Conservation (phyloP, 108 stramenopile genomes). For the Stephanodiscus triporus region DNA sequence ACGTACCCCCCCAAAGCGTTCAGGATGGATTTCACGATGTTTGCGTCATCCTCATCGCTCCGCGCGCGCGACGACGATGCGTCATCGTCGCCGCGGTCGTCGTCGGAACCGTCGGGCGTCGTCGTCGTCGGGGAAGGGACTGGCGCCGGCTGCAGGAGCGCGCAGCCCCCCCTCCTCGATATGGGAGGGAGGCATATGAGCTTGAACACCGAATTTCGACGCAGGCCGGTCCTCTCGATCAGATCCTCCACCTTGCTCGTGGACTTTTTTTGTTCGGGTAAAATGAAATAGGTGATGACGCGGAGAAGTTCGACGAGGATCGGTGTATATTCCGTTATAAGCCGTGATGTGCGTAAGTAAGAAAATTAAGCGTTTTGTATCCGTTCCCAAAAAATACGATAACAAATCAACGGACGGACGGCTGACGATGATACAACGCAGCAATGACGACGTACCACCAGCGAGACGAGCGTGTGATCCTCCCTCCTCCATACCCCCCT, state of each 20-base stretch:
- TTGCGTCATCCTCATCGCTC: no score
- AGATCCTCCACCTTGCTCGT: conserved; percentile 44
- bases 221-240: conserved; percentile 22
- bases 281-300: background rate
- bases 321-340: no score
- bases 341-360: no score
- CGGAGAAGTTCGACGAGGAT: no score
- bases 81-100: no score
- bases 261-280: conserved; percentile 8
- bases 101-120: conserved; percentile 6
- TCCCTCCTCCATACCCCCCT: conserved; percentile 37
- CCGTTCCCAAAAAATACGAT: no score
- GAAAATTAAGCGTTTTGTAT: no score
- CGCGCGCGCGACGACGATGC: no score
- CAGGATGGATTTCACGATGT: conserved; percentile 24
- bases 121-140: conserved; percentile 1
- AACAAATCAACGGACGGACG: background rate
- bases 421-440: background rate
- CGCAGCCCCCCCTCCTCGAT: conserved; percentile 59
- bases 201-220: conserved; percentile 58
- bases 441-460: conserved; percentile 49
- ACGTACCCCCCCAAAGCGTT: conserved; percentile 60
- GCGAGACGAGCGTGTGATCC: conserved; percentile 72
- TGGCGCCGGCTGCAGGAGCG: conserved; percentile 39
- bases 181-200: conserved; percentile 85